Percentiles rank a stretch among this genome's conserved stretches.
These are phyloP conservation scores for Rhytidhysteron rufulum DNA, from an alignment of 2,329 filamentous ascomycete genomes.

Conservation along the genomic window DNA sequence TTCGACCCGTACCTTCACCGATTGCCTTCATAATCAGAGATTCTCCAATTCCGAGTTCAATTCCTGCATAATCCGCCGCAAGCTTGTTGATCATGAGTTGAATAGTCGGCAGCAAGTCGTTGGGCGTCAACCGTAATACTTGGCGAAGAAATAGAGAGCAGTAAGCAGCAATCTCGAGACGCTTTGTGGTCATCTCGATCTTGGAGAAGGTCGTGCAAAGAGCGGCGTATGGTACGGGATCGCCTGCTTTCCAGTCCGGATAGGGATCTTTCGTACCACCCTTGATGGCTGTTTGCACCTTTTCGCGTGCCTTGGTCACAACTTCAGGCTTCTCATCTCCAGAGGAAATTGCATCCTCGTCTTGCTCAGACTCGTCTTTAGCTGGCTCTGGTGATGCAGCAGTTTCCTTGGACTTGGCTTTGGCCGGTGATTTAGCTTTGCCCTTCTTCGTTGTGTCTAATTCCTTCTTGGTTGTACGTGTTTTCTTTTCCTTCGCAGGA, in stretches of 20 bases:
- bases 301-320: conserved; percentile 71
- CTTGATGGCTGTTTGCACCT: conserved; percentile 73
- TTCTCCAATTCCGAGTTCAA: conserved; percentile 97
- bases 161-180: conserved; percentile 81
- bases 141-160: conserved; percentile 89
- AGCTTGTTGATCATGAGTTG: conserved; percentile 98
- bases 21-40: conserved; percentile 99
- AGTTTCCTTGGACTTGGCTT: conserved; percentile 22
- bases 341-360: conserved; percentile 49
- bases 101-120: conserved; percentile 82
- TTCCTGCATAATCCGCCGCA: conserved; percentile 91
- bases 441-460: conserved; percentile 5
- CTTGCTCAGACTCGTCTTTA: conserved; percentile 12
- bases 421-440: conserved; percentile 3
- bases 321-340: conserved; percentile 65
- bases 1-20: conserved; percentile 88
- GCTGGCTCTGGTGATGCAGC: conserved; percentile 19
- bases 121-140: conserved; percentile 85
- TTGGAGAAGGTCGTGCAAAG: conserved; percentile 92
- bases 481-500: conserved; percentile 12
- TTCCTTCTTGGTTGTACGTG: conserved; percentile 1
- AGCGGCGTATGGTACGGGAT: conserved; percentile 89
- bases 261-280: conserved; percentile 73
- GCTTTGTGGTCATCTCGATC: conserved; percentile 90
- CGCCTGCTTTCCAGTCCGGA: conserved; percentile 87